These are phyloP conservation scores for Phytopythium litorale DNA, from an alignment of 352 stramenopile species.

Conservation along the genomic window DNA sequence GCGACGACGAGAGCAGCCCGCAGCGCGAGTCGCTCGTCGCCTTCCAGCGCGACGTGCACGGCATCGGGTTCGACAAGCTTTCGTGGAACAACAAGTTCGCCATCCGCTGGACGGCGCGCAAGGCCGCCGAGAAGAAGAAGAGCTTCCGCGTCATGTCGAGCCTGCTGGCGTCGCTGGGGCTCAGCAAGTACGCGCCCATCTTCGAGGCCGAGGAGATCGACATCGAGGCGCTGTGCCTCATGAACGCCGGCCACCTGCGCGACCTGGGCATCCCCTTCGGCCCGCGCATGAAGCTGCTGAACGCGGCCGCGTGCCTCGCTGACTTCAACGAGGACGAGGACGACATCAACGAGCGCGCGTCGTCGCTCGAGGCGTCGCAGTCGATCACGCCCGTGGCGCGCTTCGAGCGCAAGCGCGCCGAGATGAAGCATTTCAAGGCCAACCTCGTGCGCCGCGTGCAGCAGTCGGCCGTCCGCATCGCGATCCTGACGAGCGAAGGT, in stretches of 20 bases:
- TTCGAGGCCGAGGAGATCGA: constrained; percentile 89
- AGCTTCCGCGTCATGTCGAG: constrained; percentile 86
- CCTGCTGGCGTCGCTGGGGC: constrained; percentile 65
- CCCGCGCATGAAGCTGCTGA: constrained; percentile 82
- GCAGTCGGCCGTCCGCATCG: constrained; percentile 81
- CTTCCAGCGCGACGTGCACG: constrained; percentile 85
- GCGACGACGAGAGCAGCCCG: constrained; percentile 72
- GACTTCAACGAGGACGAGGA: constrained; percentile 84
- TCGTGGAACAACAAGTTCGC: constrained; percentile 85
- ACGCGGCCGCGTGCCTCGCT: constrained; percentile 73
- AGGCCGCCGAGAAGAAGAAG: constrained; percentile 86
- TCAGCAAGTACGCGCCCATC: constrained; percentile 82
- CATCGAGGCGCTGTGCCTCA: constrained; percentile 82
- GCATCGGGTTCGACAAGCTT: constrained; percentile 81
- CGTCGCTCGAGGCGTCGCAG: constrained; percentile 39
- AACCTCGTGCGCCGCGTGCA: constrained; percentile 81
- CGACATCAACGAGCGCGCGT: constrained; percentile 56
- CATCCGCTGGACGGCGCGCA: constrained; percentile 76
- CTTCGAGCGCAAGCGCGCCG: constrained; percentile 72
- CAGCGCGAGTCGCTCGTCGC: constrained; percentile 79
- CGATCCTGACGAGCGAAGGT: constrained; percentile 81
- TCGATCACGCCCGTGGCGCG: constrained; percentile 71
- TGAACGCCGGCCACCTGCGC: constrained; percentile 82
- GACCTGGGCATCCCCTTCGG: constrained; percentile 83
- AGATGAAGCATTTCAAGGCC: constrained; percentile 87